Conservation (phyloP, 768 basidiomycete genomes). For the Lentinula detonsa region DNA sequence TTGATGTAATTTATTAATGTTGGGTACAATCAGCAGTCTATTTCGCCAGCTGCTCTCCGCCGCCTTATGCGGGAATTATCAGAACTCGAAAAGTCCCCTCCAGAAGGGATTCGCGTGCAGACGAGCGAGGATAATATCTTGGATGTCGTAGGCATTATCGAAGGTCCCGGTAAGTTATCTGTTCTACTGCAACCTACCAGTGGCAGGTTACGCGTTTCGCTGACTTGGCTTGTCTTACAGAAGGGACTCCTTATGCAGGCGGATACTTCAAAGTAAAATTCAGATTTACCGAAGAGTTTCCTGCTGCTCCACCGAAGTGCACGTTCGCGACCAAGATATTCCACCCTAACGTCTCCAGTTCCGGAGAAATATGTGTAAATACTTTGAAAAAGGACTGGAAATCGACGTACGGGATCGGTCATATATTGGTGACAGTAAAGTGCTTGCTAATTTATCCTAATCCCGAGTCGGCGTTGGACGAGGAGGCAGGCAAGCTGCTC, state of each 20-base stretch:
- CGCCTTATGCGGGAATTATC: conserved; percentile 83
- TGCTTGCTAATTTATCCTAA: conserved; percentile 96
- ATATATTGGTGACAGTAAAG: conserved; percentile 90
- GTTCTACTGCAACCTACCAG: not conserved
- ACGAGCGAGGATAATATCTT: conserved; percentile 86
- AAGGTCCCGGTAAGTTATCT: conserved; percentile 73
- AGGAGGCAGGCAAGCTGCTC: conserved; percentile 90
- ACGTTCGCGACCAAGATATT: conserved; percentile 87
- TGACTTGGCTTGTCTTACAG: conserved; percentile 20
- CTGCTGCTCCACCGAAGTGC: conserved; percentile 94
- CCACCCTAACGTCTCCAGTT: conserved; percentile 88
- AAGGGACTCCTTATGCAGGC: conserved; percentile 62
- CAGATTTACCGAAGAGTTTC: conserved; percentile 90
- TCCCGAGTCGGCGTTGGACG: conserved; percentile 93
- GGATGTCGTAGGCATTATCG: conserved; percentile 81
- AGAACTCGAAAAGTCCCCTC: conserved; percentile 75
- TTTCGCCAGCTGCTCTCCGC: conserved; percentile 61
- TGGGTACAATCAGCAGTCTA: conserved; percentile 21
- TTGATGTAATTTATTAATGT: not conserved
- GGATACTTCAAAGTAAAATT: conserved; percentile 75
- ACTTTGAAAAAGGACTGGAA: conserved; percentile 98
- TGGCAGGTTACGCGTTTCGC: not conserved
- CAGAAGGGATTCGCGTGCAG: conserved; percentile 88
- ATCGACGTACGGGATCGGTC: conserved; percentile 81
- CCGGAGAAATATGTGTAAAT: conserved; percentile 95